Base-by-base conservation (phyloP, 108 stramenopile species). In the Aurantiochytrium sp. region DNA sequence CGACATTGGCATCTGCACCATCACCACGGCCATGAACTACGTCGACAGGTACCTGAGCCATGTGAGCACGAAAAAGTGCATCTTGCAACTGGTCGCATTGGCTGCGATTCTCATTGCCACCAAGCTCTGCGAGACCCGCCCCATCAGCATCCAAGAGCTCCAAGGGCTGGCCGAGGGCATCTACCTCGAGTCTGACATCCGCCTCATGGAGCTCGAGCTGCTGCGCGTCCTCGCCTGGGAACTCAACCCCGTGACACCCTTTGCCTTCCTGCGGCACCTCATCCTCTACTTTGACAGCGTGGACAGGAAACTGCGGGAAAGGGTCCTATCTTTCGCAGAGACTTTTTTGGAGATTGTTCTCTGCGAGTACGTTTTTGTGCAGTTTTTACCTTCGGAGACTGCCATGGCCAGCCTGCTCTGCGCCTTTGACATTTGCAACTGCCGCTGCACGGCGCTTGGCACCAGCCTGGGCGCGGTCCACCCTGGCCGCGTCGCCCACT, bases 11-110 rank as follows among this genome's bases (percentile, higher is more conserved):
- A 45, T 45, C 39, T 81, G 41, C 73, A 81, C 73, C 19, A n/a
- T 81, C 24, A 30, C 73, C 41, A 81, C 73, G 22, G 73, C 73
- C 37, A 81, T 81, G 73, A 81, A 81, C 73, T 81, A 81, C 73
- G 73, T 81, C 24, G 73, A 81, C 73, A 39, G 73, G 41, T 81
- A 81, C 73, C 45, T 81, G 1, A 45, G 73, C 73, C 39, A 45
- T n/a, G 73, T 81, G 27, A 81, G 73, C 73, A 81, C 73, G 24
- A 81, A 45, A 45, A 81, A 81, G 73, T 45, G 73, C 73, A 45
- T 81, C 42, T 45, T 81, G 41, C 73, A 81, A 45, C 45, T 81
- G 37, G 73, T 81, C 73, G 73, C 73, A 81, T 45, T 81, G 73
- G 73, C 73, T 45, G 73, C 73, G 73, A 45, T 81, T n/a, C 73